Conservation (phyloP, 352 stramenopile genomes). For the Phytophthora vignae region DNA sequence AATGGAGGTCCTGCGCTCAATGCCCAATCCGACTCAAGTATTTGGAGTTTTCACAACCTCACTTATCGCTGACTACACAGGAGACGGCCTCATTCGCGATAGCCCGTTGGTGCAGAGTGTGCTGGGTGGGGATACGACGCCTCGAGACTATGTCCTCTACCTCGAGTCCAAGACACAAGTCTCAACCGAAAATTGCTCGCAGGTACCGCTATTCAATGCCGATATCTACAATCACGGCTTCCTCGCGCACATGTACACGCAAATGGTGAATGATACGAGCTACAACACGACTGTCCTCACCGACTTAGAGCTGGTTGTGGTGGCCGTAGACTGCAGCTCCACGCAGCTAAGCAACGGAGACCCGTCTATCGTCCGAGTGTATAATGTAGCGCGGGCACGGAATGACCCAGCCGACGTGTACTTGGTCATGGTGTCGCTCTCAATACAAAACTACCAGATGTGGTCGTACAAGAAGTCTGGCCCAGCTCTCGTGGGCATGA, state of each 20-base stretch:
- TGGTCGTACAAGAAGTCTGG: slow-evolving; percentile 28
- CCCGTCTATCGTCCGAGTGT: slow-evolving; percentile 22
- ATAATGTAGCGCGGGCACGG: slow-evolving; percentile 28
- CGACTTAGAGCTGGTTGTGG: slow-evolving; percentile 44
- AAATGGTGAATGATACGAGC: slow-evolving; percentile 35
- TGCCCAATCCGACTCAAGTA: slow-evolving; percentile 18
- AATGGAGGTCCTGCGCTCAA: slow-evolving; percentile 29
- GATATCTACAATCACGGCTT: slow-evolving; percentile 45
- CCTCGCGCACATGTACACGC: slow-evolving; percentile 34
- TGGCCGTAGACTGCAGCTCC: slow-evolving; percentile 49
- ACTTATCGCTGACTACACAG: slow-evolving; percentile 40
- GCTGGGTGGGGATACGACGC: slow-evolving; percentile 36
- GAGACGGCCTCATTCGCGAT: slow-evolving; percentile 34
- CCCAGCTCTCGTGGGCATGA: slow-evolving; percentile 32
- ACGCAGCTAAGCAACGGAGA: slow-evolving; percentile 16
- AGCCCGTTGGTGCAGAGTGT: slow-evolving; percentile 16
- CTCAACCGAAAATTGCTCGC: slow-evolving; percentile 16
- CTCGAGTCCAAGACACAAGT: slow-evolving; percentile 17
- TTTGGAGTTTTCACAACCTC: slow-evolving; percentile 12
- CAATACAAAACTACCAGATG: slow-evolving; percentile 41
- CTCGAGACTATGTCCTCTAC: slow-evolving; percentile 28
- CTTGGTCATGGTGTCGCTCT: slow-evolving; percentile 32
- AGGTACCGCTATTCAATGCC: slow-evolving; percentile 7
- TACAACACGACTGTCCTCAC: slow-evolving; percentile 47
- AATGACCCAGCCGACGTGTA: slow-evolving; percentile 18